Evolutionary conservation across 176 grass and related monocot genomes (phyloP).

Genomic region (Tuctoria greenei): DNA sequence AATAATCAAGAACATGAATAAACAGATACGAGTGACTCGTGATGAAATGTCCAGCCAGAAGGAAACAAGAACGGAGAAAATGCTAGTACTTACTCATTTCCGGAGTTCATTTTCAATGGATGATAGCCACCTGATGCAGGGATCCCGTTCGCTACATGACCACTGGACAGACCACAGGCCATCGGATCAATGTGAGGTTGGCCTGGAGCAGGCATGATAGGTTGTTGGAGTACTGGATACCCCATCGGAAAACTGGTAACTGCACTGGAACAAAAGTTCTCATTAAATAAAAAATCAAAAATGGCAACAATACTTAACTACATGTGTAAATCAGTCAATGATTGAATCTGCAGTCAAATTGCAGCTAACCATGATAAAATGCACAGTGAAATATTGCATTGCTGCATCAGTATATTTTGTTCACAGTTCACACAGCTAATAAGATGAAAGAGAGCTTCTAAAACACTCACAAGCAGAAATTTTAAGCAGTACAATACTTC

Average conservation of each 20-base stretch:
- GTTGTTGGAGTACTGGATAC: constrained; percentile 90
- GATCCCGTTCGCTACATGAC: constrained; percentile 91
- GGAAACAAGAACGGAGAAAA: constrained; percentile 25
- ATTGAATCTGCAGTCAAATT: constrained; percentile 1
- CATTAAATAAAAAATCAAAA: constrained; percentile 62
- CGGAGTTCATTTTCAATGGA: constrained; percentile 81
- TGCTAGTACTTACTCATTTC: constrained; percentile 75
- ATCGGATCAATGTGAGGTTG: constrained; percentile 74
- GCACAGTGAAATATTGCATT: constrained; percentile 1
- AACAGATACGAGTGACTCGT: constrained; percentile 1
- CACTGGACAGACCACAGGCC: constrained; percentile 64
- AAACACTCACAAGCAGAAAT: neutral
- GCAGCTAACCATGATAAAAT: neutral
- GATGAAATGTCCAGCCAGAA: neutral
- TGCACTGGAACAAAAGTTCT: constrained; percentile 64
- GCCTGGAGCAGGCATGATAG: constrained; percentile 63
- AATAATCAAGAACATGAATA: neutral
- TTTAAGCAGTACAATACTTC: constrained; percentile 16
- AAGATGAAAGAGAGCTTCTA: constrained; percentile 1
- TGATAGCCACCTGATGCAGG: constrained; percentile 79
- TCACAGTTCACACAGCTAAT: neutral
- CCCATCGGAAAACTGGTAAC: constrained; percentile 95
- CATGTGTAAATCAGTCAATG: constrained; percentile 7
- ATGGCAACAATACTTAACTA: constrained; percentile 20
- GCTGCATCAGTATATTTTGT: constrained; percentile 3